Base-by-base conservation (phyloP, 148 eudicot species). In the Heliamphora exappendiculata region DNA sequence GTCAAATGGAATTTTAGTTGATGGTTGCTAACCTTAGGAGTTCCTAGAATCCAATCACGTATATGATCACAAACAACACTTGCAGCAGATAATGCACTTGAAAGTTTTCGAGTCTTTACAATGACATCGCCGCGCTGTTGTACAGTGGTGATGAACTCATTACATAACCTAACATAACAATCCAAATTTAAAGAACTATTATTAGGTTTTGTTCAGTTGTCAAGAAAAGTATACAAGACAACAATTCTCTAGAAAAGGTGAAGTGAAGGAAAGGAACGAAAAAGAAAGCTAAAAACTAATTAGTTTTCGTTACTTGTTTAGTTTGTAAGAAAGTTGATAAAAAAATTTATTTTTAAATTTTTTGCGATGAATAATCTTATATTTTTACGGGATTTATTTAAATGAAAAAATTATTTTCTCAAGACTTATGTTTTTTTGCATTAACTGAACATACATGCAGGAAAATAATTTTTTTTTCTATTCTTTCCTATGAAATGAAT, bases 61-160 rank as follows among this genome's bases (percentile, higher is more conserved):
- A 62, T 62, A 31, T 62, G 66, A 31, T 62, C 66, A 31, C 37
- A 31, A 62, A 34, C 66, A 0, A 34, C 39, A 31, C 66, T 62
- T 31, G 66, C 66, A 28, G 66, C 66, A 31, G 66, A 29, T 29
- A 62, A 62, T 5, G 66, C 66, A 62, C 20, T 62, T 62, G 66
- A 62, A 7, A 62, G 39, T 37, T 62, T 31, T 37, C 66, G 29
- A 12, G 31, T 37, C 29, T 62, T 62, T 36, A 62, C 20, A 37
- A 62, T 31, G 37, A 29, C 39, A 31, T 62, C 39, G 14, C 66
- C 66, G 8, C 66, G 66, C 16, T 62, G 66, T 62, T 62, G 66
- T 1, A 62, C 37, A 0, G 22, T 31, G 39, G 66, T 28, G 39
- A 62, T 29, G 36, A 62, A 62, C 39, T 28, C 66, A 29, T 28